Conservation (phyloP, 768 basidiomycete genomes). For the Piloderma croceum region DNA sequence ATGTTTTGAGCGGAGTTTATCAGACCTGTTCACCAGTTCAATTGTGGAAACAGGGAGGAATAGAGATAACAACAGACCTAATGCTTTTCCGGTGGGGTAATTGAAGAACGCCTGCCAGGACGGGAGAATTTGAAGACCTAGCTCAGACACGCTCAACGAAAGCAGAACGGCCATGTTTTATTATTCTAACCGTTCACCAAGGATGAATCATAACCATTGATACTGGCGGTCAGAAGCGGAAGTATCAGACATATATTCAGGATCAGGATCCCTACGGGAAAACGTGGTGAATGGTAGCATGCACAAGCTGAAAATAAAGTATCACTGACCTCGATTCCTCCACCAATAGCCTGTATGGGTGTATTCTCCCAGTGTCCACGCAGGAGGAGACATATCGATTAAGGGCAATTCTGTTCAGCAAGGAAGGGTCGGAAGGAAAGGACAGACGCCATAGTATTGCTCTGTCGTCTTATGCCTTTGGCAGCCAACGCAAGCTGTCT, state of each 20-base stretch:
- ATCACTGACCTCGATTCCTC: slow-evolving; percentile 47
- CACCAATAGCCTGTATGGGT: slow-evolving; percentile 58
- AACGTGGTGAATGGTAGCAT: not conserved
- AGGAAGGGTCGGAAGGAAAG: not conserved
- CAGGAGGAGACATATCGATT: slow-evolving; percentile 19
- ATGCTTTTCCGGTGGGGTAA: slow-evolving; percentile 42
- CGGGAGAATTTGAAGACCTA: slow-evolving; percentile 53
- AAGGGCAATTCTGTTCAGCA: not conserved
- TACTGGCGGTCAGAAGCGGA: slow-evolving; percentile 58
- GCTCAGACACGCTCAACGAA: slow-evolving; percentile 16
- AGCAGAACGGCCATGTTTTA: not conserved
- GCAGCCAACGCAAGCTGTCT: too few relatives aligned
- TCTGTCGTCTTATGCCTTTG: too few relatives aligned
- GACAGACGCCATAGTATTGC: too few relatives aligned
- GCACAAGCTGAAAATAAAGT: not conserved
- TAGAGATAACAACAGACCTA: slow-evolving; percentile 33
- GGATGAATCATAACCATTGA: slow-evolving; percentile 68
- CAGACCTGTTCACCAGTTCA: slow-evolving; percentile 36
- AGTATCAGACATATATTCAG: slow-evolving; percentile 56
- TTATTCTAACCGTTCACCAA: slow-evolving; percentile 44
- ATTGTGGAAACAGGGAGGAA: not conserved
- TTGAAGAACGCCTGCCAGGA: slow-evolving; percentile 56
- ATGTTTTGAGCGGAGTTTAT: slow-evolving; percentile 63
- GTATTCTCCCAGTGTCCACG: slow-evolving; percentile 54
- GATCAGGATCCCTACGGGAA: slow-evolving; percentile 45